Conservation (phyloP, 2,329 filamentous ascomycete species). For the Alternaria ethzedia region DNA sequence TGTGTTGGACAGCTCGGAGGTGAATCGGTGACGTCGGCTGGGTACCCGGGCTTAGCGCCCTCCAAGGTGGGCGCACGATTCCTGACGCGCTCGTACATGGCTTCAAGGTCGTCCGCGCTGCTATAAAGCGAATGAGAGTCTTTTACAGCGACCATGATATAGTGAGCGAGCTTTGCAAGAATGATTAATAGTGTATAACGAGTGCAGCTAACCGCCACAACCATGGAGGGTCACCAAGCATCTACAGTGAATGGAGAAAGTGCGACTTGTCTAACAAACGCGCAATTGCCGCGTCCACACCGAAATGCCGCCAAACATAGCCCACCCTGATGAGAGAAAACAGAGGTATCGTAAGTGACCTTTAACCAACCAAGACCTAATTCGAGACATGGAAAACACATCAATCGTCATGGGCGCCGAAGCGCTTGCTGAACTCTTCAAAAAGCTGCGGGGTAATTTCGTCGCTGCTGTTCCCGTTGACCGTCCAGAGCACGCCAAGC, state of each 20-base stretch:
- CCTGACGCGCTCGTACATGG: conserved; percentile 13
- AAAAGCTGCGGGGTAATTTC: conserved; percentile 94
- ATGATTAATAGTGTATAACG: conserved; percentile 4
- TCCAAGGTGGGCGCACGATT: conserved; percentile 2
- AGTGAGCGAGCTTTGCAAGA: not conserved
- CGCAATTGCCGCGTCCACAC: not conserved
- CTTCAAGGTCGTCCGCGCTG: conserved; percentile 1
- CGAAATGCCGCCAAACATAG: not conserved
- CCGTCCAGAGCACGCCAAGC: conserved; percentile 83
- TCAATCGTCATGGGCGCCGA: conserved; percentile 53
- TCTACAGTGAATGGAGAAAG: conserved; percentile 25
- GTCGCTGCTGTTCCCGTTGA: conserved; percentile 87
- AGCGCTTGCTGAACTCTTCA: conserved; percentile 79
- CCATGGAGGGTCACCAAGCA: conserved; percentile 12
- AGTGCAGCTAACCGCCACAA: conserved; percentile 9
- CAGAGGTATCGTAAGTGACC: conserved; percentile 3
- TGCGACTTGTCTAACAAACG: conserved; percentile 12
- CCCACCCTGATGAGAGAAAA: not conserved
- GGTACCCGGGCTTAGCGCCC: conserved; percentile 5
- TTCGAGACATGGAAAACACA: conserved; percentile 3
- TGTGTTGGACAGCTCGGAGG: conserved; percentile 8
- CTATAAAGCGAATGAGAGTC: not conserved
- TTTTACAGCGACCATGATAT: not conserved
- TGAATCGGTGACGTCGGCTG: conserved; percentile 25
- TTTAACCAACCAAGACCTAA: conserved; percentile 7